phyloP scores from a whole-genome alignment of 345 rosid species.

The Heritiera littoralis region DNA sequence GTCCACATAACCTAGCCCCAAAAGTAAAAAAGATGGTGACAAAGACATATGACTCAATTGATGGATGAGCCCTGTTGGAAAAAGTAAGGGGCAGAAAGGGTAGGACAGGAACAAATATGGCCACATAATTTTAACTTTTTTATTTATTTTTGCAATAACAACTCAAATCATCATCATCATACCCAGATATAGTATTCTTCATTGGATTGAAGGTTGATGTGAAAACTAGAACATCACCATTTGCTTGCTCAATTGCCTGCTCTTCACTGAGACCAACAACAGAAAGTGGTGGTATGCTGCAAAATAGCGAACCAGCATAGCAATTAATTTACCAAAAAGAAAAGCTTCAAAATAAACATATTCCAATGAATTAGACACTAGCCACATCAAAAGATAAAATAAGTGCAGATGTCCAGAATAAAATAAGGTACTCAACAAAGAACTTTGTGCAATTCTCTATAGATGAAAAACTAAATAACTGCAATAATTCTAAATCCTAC shows the following conservation, averaged over 20 bases:
- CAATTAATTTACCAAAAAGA: not conserved
- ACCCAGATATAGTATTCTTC: conserved; percentile 97
- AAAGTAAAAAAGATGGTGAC: not conserved
- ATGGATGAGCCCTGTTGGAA: not conserved
- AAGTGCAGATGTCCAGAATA: not conserved
- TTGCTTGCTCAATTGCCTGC: conserved; percentile 78
- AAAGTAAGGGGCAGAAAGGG: not conserved
- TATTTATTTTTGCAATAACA: not conserved
- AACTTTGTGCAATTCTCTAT: not conserved
- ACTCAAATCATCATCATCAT: conserved; percentile 31
- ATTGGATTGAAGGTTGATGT: conserved; percentile 93
- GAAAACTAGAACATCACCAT: conserved; percentile 78
- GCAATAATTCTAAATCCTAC: not conserved
- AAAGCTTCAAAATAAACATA: not conserved
- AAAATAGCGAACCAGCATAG: conserved; percentile 26
- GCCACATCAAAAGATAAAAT: not conserved
- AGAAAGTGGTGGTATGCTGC: conserved; percentile 96
- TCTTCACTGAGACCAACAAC: conserved; percentile 96
- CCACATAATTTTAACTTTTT: not conserved
- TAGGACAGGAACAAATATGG: not conserved
- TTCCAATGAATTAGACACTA: not conserved
- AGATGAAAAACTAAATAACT: not conserved
- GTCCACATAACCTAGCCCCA: not conserved
- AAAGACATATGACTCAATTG: not conserved
- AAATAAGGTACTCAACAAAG: not conserved